Evolutionary conservation across 345 rosid species (phyloP), one percentile per base, ranked within the genome.

Genomic region (Cardamine resedifolia): DNA sequence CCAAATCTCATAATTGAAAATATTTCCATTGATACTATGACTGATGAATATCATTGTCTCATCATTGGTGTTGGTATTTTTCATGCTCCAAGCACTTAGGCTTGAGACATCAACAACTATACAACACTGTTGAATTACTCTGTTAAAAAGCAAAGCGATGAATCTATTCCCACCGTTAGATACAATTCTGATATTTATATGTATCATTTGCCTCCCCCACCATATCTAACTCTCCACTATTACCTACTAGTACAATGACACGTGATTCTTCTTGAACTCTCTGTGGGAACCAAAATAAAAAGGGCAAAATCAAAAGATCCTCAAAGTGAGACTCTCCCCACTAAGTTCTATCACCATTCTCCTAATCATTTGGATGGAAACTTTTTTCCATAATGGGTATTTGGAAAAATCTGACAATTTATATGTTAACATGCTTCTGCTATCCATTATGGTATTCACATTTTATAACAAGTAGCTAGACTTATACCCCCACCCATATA

Each of bases 161-260:
- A 49, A 85, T 75, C 33, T 64, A 68, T 70, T 5, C 89, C 84
- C 71, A 78, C 47, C 0, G 60, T 68, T 18, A 84, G 96, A 81
- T 86, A 92, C 57, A 81, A 81, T 59, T 87, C 81, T 39, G 92
- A 78, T 38, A 87, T 34, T 79, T n/a, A n/a, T 51, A 84, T 84
- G 83, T 86, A 85, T 20, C 68, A 66, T 71, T 81, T 83, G 38
- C 88, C 92, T 58, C 69, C 62, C 23, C 83, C 95, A 27, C 89
- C 92, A 64, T 64, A 48, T 64, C 64, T 84, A 85, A 77, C 89
- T 86, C 85, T 84, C 96, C 80, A 86, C 85, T 70, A 89, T 65
- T 58, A 50, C 77, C 66, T 65, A 58, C 47, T 48, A 36, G 66
- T 65, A 38, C 33, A 38, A 19, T 66, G 78, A 36, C 72, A 66